phyloP scores from a whole-genome alignment of 805 yeast species.

The Kazachstania viticola region DNA sequence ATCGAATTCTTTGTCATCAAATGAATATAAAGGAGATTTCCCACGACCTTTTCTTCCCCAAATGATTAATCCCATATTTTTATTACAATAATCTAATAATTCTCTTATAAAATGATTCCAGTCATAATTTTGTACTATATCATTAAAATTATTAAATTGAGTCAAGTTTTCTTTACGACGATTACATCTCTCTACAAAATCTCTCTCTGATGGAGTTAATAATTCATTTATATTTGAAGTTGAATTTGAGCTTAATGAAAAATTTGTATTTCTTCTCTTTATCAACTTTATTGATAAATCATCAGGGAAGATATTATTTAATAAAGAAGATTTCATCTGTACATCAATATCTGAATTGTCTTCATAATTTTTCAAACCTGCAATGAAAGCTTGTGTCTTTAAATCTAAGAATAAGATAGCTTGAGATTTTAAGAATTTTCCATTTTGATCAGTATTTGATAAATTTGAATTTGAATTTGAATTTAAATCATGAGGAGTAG shows the following conservation, averaged over 20 bases:
- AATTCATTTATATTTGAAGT: conserved; percentile 24
- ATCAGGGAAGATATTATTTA: conserved; percentile 66
- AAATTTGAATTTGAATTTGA: no score
- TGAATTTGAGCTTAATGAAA: conserved; percentile 1
- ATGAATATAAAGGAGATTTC: conserved; percentile 16
- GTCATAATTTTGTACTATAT: conserved; percentile 60
- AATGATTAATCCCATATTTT: conserved; percentile 57
- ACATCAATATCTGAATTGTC: conserved; percentile 5
- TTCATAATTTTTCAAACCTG: conserved; percentile 50
- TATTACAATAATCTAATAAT: conserved; percentile 63
- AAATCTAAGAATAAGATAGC: conserved; percentile 72
- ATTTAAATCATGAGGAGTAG: no score
- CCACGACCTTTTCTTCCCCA: conserved; percentile 50
- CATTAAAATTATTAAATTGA: conserved; percentile 35
- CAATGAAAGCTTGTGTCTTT: conserved; percentile 90
- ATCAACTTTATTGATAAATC: conserved; percentile 37
- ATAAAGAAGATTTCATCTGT: conserved; percentile 35
- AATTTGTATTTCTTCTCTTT: conserved; percentile 12
- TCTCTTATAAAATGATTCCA: conserved; percentile 80
- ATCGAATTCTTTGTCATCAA: conserved; percentile 16
- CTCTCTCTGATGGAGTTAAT: conserved; percentile 66
- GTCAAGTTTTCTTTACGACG: conserved; percentile 54
- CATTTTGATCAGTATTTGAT: conserved; percentile 15
- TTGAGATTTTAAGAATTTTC: conserved; percentile 67
- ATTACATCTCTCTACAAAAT: conserved; percentile 64